phyloP scores from a whole-genome alignment of 257 asterid species.

The Penstemon davidsonii region DNA sequence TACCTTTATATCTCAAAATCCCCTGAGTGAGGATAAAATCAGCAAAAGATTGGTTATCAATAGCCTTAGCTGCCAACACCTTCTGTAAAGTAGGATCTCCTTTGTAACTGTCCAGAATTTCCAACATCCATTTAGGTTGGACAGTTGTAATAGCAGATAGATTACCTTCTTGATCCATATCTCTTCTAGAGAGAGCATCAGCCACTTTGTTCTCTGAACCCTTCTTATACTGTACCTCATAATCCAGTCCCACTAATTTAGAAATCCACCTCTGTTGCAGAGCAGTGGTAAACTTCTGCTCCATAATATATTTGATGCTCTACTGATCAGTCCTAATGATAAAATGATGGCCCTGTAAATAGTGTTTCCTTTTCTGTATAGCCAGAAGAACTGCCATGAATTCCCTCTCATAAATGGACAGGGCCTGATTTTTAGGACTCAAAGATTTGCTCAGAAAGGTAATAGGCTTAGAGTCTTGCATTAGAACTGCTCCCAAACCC shows the following conservation, averaged over 20 bases:
- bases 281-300: not conserved
- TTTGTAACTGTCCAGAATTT: no score
- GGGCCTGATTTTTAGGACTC: no score
- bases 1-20: no score
- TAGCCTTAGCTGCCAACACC: no score
- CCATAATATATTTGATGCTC: not conserved
- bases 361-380: not conserved
- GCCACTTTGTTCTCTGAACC: not conserved
- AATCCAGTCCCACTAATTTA: not conserved
- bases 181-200: not conserved
- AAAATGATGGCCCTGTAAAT: not conserved
- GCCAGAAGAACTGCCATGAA: not conserved
- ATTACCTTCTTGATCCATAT: no score
- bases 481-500: not conserved
- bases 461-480: not conserved
- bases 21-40: no score
- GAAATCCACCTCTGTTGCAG: not conserved
- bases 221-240: not conserved
- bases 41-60: no score
- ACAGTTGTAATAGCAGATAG: no score
- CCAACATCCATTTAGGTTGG: no score
- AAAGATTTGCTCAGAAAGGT: no score
- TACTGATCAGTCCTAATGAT: not conserved
- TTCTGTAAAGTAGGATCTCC: no score
- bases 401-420: not conserved